These are phyloP conservation scores for Aurinia saxatilis DNA, from an alignment of 345 rosid species.

Conservation along the genomic window DNA sequence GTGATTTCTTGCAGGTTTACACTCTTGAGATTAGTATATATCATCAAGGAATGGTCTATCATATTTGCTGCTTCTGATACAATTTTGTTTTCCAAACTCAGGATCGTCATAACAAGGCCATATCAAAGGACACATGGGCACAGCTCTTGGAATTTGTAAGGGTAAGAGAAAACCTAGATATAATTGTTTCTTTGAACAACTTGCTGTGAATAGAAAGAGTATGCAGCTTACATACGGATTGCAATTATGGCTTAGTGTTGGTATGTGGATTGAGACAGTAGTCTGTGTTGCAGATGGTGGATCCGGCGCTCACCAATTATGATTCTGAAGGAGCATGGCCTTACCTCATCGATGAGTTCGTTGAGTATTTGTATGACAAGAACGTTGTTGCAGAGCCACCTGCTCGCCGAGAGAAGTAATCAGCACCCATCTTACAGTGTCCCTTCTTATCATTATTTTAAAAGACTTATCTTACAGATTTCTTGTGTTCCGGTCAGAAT, in stretches of 20 bases:
- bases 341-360: constrained; percentile 91
- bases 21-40: not conserved
- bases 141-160: constrained; percentile 84
- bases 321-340: constrained; percentile 99
- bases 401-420: constrained; percentile 20
- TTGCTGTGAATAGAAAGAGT: too few species aligned
- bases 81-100: constrained; percentile 27
- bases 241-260: constrained; percentile 3
- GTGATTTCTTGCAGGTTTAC: constrained; percentile 88
- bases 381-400: constrained; percentile 32
- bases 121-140: constrained; percentile 95
- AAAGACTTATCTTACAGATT: constrained; percentile 16
- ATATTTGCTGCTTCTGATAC: constrained; percentile 12
- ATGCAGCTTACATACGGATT: not conserved
- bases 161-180: constrained; percentile 42
- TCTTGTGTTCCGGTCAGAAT: constrained; percentile 14
- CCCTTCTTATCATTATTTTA: constrained; percentile 6
- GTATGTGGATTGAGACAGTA: constrained; percentile 2
- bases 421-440: not conserved
- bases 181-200: not conserved
- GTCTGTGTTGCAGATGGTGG: constrained; percentile 48
- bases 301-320: constrained; percentile 57
- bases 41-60: not conserved
- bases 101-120: constrained; percentile 97
- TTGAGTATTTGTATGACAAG: constrained; percentile 79